Base-by-base conservation (phyloP, 2,329 filamentous ascomycete genomes). In the Diaporthe sp. region DNA sequence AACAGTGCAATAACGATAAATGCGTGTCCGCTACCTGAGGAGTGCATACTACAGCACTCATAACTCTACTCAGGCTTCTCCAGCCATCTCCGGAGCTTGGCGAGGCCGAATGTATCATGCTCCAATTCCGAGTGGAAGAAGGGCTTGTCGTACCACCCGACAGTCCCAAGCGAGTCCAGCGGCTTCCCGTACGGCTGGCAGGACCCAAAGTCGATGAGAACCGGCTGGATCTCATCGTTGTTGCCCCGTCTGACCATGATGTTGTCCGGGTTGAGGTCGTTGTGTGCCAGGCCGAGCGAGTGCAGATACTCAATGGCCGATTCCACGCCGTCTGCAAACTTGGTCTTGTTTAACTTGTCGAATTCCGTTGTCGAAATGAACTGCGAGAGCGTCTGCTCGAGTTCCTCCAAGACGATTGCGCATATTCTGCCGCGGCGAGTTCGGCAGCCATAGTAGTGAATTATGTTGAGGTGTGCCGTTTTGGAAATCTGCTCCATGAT, bases 361-460 rank as follows among this genome's bases (percentile, higher is more conserved):
- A 34, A 67, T 2, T 42, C 57, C 8, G 37, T 2, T 25, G 34
- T 68, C n/a, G 28, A 73, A 25, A 46, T 53, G 25, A 58, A 5
- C 19, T 39, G 55, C 28, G 39, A 57, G 55, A 31, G 42, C 8
- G 58, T 76, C 31, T 57, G 55, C 28, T 57, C 55, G 6, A 57
- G 25, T 22, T 57, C 55, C 28, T 57, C 74, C n/a, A 77, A n/a
- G 4, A 75, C 76, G 15, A 75, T 22, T 28, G 51, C 76, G 51
- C 61, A 76, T 46, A 72, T 75, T 25, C 37, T 44, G 42, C 62
- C 60, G 4, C 46, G 68, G 12, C 68, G 28, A 15, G 71, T 74
- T 10, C 74, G 76, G 44, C 76, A 77, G 25, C 74, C 73, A n/a
- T 76, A 55, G 34, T 77, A 77, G 19, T 28, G 22, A n/a, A 77